A percentile compares a stretch with the other conserved stretches of the same genome.
phyloP scores from a whole-genome alignment of 2,329 filamentous ascomycete species.

The Hypoxylon rubiginosum region DNA sequence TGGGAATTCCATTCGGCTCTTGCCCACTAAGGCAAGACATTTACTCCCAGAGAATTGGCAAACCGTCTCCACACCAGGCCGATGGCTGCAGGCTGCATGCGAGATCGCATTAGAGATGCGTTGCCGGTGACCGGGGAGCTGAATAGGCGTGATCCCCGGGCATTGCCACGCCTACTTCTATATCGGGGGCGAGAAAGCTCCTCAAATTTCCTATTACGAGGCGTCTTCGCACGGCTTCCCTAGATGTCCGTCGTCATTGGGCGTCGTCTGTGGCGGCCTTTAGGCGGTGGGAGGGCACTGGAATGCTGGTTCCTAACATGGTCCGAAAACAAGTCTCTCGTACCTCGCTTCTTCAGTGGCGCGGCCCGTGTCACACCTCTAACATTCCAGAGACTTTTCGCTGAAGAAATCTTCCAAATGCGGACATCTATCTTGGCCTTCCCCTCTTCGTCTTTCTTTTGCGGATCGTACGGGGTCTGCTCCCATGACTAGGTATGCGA shows the following conservation, averaged over 20 bases:
- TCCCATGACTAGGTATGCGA: conserved; percentile 5
- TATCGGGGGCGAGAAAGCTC: conserved; percentile 18
- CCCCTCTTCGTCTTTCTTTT: conserved; percentile 15
- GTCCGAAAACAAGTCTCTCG: conserved; percentile 48
- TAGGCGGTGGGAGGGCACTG: conserved; percentile 37
- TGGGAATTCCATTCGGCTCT: conserved; percentile 30
- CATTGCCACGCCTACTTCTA: conserved; percentile 33
- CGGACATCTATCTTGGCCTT: conserved; percentile 29
- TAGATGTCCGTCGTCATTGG: conserved; percentile 23
- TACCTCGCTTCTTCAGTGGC: conserved; percentile 41
- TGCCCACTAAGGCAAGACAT: conserved; percentile 42
- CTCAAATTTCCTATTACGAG: conserved; percentile 18
- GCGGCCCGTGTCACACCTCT: conserved; percentile 31
- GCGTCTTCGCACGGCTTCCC: conserved; percentile 20
- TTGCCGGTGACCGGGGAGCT: conserved; percentile 32
- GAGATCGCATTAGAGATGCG: conserved; percentile 33
- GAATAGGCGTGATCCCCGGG: conserved; percentile 33
- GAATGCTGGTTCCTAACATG: conserved; percentile 46
- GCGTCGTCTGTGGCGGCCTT: conserved; percentile 23
- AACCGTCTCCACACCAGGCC: conserved; percentile 30
- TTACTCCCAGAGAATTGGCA: conserved; percentile 21
- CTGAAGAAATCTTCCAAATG: conserved; percentile 41
- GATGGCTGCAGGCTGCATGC: conserved; percentile 17
- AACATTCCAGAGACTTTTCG: conserved; percentile 47
- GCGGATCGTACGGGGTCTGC: conserved; percentile 14